These are phyloP conservation scores for Plasmodium vinckei DNA, from an alignment of 169 alveolate species.

Conservation along the genomic window DNA sequence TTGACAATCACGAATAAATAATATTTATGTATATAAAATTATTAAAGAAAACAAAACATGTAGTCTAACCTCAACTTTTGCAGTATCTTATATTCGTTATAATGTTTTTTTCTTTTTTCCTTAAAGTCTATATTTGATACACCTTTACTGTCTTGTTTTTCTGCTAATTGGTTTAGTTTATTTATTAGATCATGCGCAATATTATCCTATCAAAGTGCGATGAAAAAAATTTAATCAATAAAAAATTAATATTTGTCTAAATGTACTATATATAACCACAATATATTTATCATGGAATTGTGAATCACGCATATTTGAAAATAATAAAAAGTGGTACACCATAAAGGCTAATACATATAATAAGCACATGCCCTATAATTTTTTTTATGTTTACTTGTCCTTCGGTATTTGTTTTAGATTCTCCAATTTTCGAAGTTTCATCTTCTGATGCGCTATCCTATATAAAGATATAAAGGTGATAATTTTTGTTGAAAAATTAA, in stretches of 20 bases:
- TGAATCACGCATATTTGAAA: no score
- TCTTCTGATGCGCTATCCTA: conserved; percentile 78
- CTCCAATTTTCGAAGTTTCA: conserved; percentile 74
- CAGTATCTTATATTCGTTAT: conserved; percentile 73
- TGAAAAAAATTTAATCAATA: background rate
- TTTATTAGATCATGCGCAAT: conserved; percentile 64
- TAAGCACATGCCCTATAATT: no score
- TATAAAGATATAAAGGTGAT: background rate
- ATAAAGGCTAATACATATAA: no score
- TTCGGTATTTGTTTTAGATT: conserved; percentile 58
- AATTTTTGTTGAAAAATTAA: background rate
- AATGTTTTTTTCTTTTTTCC: conserved; percentile 73
- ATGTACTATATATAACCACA: no score
- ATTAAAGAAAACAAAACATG: background rate
- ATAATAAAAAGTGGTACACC: no score
- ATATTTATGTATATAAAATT: background rate
- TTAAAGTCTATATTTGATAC: conserved; percentile 60
- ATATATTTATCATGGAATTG: no score
- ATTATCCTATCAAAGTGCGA: conserved; percentile 16
- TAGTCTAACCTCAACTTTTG: conserved; percentile 58
- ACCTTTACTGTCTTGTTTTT: conserved; percentile 67
- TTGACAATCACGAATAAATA: background rate
- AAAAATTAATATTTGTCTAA: background rate
- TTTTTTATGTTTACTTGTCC: conserved; percentile 28
- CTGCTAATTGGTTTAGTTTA: conserved; percentile 72